Evolutionary conservation across 1,284 basidiomycete genomes (phyloP), one percentile per base, ranked within the genome.

Genomic region (Coniophora puteana): DNA sequence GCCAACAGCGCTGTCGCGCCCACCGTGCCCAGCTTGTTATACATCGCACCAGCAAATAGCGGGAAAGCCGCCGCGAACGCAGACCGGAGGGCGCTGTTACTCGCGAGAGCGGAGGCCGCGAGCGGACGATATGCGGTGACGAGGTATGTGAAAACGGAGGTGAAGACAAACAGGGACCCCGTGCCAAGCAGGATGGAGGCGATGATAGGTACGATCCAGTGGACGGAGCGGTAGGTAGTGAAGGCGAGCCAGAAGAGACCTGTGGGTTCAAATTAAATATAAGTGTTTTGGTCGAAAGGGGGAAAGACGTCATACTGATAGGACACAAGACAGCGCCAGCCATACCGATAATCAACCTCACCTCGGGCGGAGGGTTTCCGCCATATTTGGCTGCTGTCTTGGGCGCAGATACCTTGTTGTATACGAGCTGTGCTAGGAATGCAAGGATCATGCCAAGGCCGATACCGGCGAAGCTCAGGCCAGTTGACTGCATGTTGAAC

Each of bases 1-100:
- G 80, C 89, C 5, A 92, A 60, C n/a, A 92, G 66, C 11, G 80
- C 82, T 0, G 81, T 83, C 1, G 85, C 87, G 6, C 89, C 88
- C 0, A 85, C 82, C 0, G 84, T 79, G 1, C 83, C 84, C 5
- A 91, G 58, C 12, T 55, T 58, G 14, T 59, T 37, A 47, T 80
- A 83, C 78, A 83, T 80, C 10, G 72, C 64, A 0, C 61, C 60
- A 0, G 80, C 76, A 47, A 83, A 84, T n/a, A 89, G 62, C 3
- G 86, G 86, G 55, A 89, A 89, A 0, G 68, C 80, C 0, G 80
- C 81, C 0, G 85, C 86, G 48, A 90, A 88, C 0, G 69, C 59
- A 2, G 72, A 77, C 1, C 88, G 69, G 52, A 86, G 56, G 11
- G 80, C 80, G 26, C 73, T 80, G 56, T 91, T 91, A 22, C 77